These are phyloP conservation scores for Trichoderma lentiforme DNA, from an alignment of 2,329 filamentous ascomycete species.

Conservation along the genomic window DNA sequence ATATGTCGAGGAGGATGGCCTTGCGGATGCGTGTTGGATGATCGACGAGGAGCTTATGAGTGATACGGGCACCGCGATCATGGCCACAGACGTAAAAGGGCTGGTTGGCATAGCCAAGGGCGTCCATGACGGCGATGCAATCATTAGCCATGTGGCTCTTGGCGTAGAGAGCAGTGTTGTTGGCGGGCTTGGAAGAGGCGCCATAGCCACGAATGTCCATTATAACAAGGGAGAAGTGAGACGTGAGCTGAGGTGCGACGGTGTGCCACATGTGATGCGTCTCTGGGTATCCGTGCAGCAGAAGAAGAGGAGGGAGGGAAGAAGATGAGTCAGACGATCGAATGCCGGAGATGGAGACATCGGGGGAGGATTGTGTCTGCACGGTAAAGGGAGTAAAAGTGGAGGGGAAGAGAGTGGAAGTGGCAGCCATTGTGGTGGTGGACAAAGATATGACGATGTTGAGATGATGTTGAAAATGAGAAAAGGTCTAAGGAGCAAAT, in stretches of 20 bases:
- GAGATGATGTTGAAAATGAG: not conserved
- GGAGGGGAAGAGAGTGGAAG: not conserved
- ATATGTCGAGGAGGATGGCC: conserved; percentile 50
- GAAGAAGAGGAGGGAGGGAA: conserved; percentile 41
- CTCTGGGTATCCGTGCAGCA: conserved; percentile 53
- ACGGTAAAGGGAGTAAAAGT: conserved; percentile 6
- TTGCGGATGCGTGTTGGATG: conserved; percentile 39
- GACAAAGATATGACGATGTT: not conserved
- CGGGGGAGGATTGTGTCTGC: not conserved
- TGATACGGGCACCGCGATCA: conserved; percentile 54
- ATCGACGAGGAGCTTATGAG: conserved; percentile 52
- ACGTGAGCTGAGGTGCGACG: conserved; percentile 38
- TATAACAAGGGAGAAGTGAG: conserved; percentile 41
- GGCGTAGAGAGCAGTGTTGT: conserved; percentile 35
- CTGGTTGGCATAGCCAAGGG: conserved; percentile 33
- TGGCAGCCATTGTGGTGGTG: not conserved
- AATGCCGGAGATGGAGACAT: conserved; percentile 9
- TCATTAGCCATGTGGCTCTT: conserved; percentile 51
- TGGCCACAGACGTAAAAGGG: conserved; percentile 51
- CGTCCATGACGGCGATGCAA: conserved; percentile 43
- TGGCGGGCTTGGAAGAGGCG: conserved; percentile 43
- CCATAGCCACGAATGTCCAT: conserved; percentile 53
- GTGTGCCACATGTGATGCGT: conserved; percentile 51
- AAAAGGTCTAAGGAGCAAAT: not conserved
- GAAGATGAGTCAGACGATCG: conserved; percentile 13